Base-by-base conservation (phyloP, 441 rosid genomes). In the Pelargonium citronellum region DNA sequence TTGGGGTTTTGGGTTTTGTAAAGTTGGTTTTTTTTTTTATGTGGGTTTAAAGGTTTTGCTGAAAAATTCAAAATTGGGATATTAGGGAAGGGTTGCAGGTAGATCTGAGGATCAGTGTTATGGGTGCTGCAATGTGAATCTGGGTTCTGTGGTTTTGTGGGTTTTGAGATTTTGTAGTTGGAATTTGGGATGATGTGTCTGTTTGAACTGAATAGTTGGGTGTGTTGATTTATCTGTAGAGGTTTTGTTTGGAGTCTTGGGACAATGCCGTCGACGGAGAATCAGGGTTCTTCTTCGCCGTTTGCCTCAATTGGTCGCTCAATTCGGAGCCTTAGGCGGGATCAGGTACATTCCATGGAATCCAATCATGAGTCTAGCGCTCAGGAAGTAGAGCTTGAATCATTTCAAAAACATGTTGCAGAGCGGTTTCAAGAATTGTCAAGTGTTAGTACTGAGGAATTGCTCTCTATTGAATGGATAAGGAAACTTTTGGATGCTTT, bases 391-490 rank as follows among this genome's bases (percentile, higher is more conserved):
- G 78, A 71, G 49, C 70, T 83, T 19, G 84, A 81, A 64, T 68
- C 77, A 16, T 83, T 83, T 73, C 75, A 81, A 27, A 79, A 67
- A 47, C 77, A 67, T 67, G 77, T 83, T 44, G 22, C 80, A 11
- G 71, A 78, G 20, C 74, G 67, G 47, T 74, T 83, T 51, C 57
- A 67, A 24, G 79, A 72, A 6, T 73, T 83, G n/a, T 68, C 71
- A 2, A 44, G 16, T 20, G 83, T 64, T 20, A 39, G 55, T 13
- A 57, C 62, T 22, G 76, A 66, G 16, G 81, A 75, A 61, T 47
- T 83, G 74, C 82, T 81, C 68, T 79, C 87, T 37, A 67, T 74
- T 62, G 58, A 64, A 1, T 84, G 87, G 85, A 66, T 78, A 55
- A 27, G 43, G 67, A 84, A 84, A 70, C 85, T 84, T 51, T 72